Base-by-base conservation (phyloP, 768 basidiomycete species). In the Suillus decipiens region DNA sequence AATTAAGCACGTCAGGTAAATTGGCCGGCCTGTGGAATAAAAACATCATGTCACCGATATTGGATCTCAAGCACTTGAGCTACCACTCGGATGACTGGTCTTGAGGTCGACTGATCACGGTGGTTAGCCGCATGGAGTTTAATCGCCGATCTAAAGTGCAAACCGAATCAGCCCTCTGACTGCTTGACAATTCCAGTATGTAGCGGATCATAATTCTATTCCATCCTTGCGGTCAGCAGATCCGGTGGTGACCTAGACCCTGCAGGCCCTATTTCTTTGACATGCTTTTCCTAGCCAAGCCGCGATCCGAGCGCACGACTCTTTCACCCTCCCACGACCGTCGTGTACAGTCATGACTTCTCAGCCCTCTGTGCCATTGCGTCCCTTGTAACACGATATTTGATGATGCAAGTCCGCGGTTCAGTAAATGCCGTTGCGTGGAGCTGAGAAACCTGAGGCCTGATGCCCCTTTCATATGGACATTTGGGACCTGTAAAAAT, bases 381-480 rank as follows among this genome's bases (percentile, higher is more conserved):
- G 51, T 53, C 51, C 51, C 51, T 53, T 53, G 31, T 17, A 12
- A 33, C 19, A 53, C 31, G 6, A 53, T n/a, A n/a, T 53, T 53
- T 53, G 31, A 33, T 53, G 17, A 17, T 31, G 17, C 17, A 10
- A 51, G 33, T 33, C 51, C 51, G 51, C 31, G 19, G 51, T 53
- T 11, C 51, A 53, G 51, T 33, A n/a, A 53, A 53, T 33, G 51
- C 51, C 51, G 51, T 33, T n/a, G 28, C 51, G 31, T n/a, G 51
- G 51, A 53, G 50, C 31, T 51, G 51, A 33, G 51, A 53, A 53
- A 19, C 33, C n/a, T n/a, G n/a, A n/a, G n/a, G n/a, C n/a, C 50
- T 51, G 50, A 51, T 19, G 33, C 51, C 51, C 50, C 31, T 53
- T 53, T 53, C 31, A 33, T 53, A 53, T 53, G 51, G 50, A 5